A percentile compares a stretch with the other conserved stretches of the same genome.
Evolutionary conservation across 1,284 basidiomycete genomes (phyloP).

Genomic region (Termitomyces sp.): DNA sequence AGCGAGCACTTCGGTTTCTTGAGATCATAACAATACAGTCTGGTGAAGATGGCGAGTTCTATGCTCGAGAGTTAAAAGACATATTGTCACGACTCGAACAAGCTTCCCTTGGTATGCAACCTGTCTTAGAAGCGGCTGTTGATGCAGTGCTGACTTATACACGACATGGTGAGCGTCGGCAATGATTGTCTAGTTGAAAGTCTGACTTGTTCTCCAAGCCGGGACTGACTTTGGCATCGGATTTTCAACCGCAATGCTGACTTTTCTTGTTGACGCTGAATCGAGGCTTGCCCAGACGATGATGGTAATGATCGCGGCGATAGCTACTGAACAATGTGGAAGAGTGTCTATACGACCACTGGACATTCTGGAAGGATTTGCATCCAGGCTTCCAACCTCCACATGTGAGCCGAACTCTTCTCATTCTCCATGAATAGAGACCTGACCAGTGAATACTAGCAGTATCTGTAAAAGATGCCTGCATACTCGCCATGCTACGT

Average conservation of each 20-base stretch:
- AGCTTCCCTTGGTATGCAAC: slow-evolving; percentile 24
- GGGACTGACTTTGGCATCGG: slow-evolving; percentile 39
- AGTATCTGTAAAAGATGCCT: slow-evolving; percentile 69
- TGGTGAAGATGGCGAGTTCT: slow-evolving; percentile 50
- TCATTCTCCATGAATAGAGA: not conserved
- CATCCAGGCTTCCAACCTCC: slow-evolving; percentile 39
- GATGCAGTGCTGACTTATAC: slow-evolving; percentile 48
- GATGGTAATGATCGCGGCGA: slow-evolving; percentile 58
- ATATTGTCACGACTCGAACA: slow-evolving; percentile 42
- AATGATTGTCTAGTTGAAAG: not conserved
- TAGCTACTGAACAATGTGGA: slow-evolving; percentile 57
- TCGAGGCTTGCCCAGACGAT: slow-evolving; percentile 47
- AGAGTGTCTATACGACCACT: slow-evolving; percentile 46
- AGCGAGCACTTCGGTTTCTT: slow-evolving; percentile 43
- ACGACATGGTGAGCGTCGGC: slow-evolving; percentile 38
- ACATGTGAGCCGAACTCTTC: slow-evolving; percentile 38
- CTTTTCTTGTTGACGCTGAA: slow-evolving; percentile 42
- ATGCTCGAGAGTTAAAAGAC: slow-evolving; percentile 48
- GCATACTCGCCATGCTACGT: slow-evolving; percentile 63
- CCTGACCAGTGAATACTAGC: slow-evolving; percentile 4
- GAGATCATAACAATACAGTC: slow-evolving; percentile 51
- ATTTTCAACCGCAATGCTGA: slow-evolving; percentile 47
- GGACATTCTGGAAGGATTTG: slow-evolving; percentile 48
- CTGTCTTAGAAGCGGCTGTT: slow-evolving; percentile 51
- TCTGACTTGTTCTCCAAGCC: slow-evolving; percentile 28